phyloP scores from a whole-genome alignment of 2,329 filamentous ascomycete species.

The Arthrobotrys pseudoclavata region DNA sequence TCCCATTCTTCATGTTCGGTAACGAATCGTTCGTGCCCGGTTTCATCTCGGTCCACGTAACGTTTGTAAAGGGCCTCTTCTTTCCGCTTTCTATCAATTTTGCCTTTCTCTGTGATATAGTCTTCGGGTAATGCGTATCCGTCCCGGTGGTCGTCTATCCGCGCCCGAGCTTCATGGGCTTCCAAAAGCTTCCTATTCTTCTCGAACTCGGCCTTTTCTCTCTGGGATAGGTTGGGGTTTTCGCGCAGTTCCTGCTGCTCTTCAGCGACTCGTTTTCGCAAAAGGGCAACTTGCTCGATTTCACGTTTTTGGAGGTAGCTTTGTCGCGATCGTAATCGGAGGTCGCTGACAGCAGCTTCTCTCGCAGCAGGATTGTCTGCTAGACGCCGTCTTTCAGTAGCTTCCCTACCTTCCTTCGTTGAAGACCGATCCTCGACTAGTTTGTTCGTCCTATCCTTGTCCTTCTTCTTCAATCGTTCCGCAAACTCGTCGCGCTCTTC shows the following conservation, averaged over 20 bases:
- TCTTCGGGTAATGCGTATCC: constrained; percentile 95
- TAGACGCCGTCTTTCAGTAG: constrained; percentile 74
- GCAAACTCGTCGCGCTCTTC: constrained; percentile 84
- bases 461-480: constrained; percentile 79
- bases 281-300: constrained; percentile 83
- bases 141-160: constrained; percentile 91
- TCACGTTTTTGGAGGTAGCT: constrained; percentile 95
- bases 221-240: constrained; percentile 79
- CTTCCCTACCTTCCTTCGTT: constrained; percentile 72
- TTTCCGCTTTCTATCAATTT: constrained; percentile 87
- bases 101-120: constrained; percentile 93
- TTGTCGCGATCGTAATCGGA: constrained; percentile 86
- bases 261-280: constrained; percentile 90
- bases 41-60: constrained; percentile 88
- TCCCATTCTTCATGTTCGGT: constrained; percentile 99
- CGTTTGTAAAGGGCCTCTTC: constrained; percentile 90
- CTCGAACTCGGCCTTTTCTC: constrained; percentile 88
- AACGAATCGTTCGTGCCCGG: constrained; percentile 87
- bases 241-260: constrained; percentile 85
- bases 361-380: constrained; percentile 78
- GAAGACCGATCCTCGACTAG: constrained; percentile 73
- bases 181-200: constrained; percentile 86
- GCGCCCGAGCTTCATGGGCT: constrained; percentile 84
- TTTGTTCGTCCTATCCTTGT: constrained; percentile 78
- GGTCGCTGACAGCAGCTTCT: constrained; percentile 80